Base-by-base conservation (phyloP, 2,329 filamentous ascomycete genomes). In the Penicillium paneum region DNA sequence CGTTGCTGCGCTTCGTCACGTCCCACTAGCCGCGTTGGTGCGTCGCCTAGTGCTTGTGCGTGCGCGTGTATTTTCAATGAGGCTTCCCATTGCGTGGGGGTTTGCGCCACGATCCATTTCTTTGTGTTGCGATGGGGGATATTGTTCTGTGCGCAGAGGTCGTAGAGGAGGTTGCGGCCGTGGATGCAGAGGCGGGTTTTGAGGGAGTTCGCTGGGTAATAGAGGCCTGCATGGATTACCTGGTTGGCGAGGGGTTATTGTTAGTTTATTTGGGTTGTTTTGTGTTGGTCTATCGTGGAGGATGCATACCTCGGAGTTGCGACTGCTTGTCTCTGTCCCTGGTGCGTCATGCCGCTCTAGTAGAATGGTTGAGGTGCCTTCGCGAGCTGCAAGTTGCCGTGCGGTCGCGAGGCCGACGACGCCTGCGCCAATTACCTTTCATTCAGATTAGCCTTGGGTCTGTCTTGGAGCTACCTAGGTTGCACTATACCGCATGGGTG, bases 81-180 rank as follows among this genome's bases (percentile, higher is more conserved):
- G 2, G 83, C 84, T n/a, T 77, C 80, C 68, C 83, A 81, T 76
- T 97, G 90, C 43, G 75, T 76, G 1, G 80, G 79, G 49, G 85
- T 88, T 76, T 97, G 94, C 0, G 93, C 93, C 1, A 97, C 89
- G 65, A 97, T 89, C 92, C 93, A 97, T 78, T 97, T 97, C 56
- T 91, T 91, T 24, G 85, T 89, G 69, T 87, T 87, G 50, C 80
- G 80, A 74, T 94, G 83, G 0, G 84, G 84, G 47, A 99, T 88
- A 54, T 74, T 73, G 65, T 89, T 78, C 53, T 76, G 76, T 5
- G 76, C 74, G 77, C 93, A 97, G 39, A 96, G 83, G 4, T 79
- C 80, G 74, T 99, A 99, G 55, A 97, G 79, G 70, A 91, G 79
- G 31, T 86, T 70, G 63, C 87, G 87, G 56, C 94, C 94, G 31